A percentile compares a stretch with the other conserved stretches of the same genome.
Evolutionary conservation across 352 stramenopile species (phyloP).

Genomic region (Phytopythium helicoides): DNA sequence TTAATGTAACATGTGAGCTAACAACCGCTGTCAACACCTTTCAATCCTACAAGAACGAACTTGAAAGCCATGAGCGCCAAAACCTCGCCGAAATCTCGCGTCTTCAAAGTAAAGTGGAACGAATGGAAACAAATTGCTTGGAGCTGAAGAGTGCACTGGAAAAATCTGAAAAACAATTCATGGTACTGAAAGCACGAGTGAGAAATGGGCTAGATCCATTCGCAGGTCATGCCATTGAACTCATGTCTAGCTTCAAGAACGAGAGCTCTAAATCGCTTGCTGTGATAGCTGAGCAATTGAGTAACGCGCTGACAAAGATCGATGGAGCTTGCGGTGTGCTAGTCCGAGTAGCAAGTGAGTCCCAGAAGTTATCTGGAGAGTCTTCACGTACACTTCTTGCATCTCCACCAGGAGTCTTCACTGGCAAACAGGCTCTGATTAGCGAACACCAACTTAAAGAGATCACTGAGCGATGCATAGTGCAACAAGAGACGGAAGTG

Average conservation of each 20-base stretch:
- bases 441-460: not conserved
- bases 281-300: not conserved
- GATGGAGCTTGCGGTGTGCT: not conserved
- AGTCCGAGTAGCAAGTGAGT: not conserved
- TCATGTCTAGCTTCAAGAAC: not conserved
- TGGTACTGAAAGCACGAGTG: not conserved
- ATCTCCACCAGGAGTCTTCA: not conserved
- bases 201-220: slow-evolving; percentile 1
- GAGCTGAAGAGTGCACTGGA: not conserved
- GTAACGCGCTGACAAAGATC: not conserved
- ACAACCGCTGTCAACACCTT: too few relatives aligned
- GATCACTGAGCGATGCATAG: slow-evolving; percentile 1
- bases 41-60: too few relatives aligned
- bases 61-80: not conserved
- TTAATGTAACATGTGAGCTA: too few relatives aligned
- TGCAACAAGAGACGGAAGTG: not conserved
- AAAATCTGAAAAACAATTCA: not conserved
- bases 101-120: not conserved
- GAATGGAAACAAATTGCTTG: not conserved
- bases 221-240: not conserved
- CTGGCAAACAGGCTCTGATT: not conserved
- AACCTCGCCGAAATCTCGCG: not conserved
- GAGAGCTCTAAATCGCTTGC: not conserved
- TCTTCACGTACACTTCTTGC: not conserved
- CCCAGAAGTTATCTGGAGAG: too few relatives aligned